Conservation (phyloP, 2,329 filamentous ascomycete species). For the Scortechinia acanthostroma region DNA sequence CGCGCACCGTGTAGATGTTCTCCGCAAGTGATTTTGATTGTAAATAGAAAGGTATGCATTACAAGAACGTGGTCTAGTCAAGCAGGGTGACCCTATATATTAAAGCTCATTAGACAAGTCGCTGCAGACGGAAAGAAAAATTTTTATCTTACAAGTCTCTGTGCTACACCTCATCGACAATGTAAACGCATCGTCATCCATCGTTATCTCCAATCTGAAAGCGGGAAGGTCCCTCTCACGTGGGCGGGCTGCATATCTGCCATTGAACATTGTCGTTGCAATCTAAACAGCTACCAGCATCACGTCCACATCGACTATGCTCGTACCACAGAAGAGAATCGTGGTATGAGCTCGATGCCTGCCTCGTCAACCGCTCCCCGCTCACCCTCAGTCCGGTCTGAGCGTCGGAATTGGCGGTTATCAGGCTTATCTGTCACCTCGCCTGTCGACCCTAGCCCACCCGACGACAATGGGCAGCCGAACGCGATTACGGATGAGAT, state of each 20-base stretch:
- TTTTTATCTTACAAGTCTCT: no score
- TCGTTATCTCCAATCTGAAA: neutral
- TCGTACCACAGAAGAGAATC: neutral
- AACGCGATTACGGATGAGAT: constrained; percentile 82
- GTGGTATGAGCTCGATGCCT: neutral
- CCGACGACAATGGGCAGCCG: constrained; percentile 46
- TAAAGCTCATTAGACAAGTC: no score
- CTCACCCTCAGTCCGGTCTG: neutral
- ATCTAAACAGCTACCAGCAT: neutral
- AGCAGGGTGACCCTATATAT: no score
- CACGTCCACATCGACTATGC: neutral
- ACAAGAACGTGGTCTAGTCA: no score
- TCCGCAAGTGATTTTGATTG: no score
- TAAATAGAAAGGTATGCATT: no score
- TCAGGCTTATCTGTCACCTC: constrained; percentile 54
- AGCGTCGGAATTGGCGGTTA: neutral
- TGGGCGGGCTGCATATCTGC: neutral
- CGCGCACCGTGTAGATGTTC: no score
- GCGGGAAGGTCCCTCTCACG: neutral
- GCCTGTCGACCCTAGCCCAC: constrained; percentile 50
- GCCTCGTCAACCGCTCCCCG: neutral
- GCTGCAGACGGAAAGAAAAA: no score
- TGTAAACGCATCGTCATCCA: neutral
- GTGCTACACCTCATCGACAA: neutral
- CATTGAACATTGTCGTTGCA: no score